Conservation (phyloP, 768 basidiomycete species). For the Mycena rosella region DNA sequence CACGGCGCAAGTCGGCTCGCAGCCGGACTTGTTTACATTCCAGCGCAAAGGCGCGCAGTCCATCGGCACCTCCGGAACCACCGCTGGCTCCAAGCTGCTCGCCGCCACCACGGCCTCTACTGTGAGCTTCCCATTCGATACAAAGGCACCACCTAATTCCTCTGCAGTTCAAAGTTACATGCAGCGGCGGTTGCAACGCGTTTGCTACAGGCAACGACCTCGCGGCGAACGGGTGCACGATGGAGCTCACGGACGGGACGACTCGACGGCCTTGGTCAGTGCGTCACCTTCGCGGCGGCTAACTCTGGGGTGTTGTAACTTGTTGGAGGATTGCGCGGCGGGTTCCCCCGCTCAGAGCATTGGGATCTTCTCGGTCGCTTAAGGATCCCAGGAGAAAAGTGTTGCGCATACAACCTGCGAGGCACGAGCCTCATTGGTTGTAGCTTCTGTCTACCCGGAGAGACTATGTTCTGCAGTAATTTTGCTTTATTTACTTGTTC, state of each 20-base stretch:
- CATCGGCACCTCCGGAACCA: constrained; percentile 20
- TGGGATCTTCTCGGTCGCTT: constrained; percentile 23
- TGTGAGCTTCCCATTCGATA: background rate
- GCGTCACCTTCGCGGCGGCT: constrained; percentile 30
- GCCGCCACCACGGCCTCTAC: constrained; percentile 9
- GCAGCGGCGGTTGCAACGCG: constrained; percentile 21
- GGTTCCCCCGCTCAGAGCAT: constrained; percentile 19
- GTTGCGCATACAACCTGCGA: too few species aligned
- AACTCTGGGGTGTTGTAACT: constrained; percentile 28
- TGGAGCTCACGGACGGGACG: constrained; percentile 21
- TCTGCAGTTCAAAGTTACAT: constrained; percentile 22
- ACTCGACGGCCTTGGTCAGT: constrained; percentile 29
- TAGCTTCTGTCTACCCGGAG: too few species aligned
- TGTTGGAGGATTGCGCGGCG: constrained; percentile 14
- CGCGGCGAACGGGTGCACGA: constrained; percentile 23
- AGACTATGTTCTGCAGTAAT: too few species aligned
- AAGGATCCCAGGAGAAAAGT: background rate
- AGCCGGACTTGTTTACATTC: constrained; percentile 28
- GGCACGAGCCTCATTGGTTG: background rate
- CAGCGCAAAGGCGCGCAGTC: constrained; percentile 8
- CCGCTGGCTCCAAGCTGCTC: too few species aligned
- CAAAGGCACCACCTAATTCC: background rate
- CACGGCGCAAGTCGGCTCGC: constrained; percentile 27
- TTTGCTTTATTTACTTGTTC: too few species aligned
- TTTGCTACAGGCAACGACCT: constrained; percentile 27